phyloP scores from a whole-genome alignment of 805 yeast species.

The Myxozyma monticola region DNA sequence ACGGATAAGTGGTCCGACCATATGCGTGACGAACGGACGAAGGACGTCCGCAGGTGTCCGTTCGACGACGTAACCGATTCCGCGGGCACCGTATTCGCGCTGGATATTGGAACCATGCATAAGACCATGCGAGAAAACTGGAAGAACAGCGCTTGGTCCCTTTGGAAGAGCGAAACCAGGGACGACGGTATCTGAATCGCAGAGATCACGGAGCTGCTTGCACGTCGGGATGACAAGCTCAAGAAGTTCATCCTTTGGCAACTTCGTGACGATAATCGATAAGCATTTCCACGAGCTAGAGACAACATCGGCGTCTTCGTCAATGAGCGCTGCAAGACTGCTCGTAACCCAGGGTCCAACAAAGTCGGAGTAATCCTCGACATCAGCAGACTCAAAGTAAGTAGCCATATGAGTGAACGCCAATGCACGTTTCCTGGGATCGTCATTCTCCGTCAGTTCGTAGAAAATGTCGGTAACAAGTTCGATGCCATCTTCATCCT shows the following conservation, averaged over 20 bases:
- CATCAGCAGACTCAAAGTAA: conserved; percentile 63
- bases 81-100: conserved; percentile 83
- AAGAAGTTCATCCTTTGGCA: conserved; percentile 75
- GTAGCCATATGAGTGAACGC: conserved; percentile 65
- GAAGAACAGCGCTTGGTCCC: conserved; percentile 85
- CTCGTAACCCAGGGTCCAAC: conserved; percentile 72
- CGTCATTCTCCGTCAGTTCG: conserved; percentile 74
- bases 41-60: conserved; percentile 72
- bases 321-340: conserved; percentile 72
- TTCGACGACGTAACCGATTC: conserved; percentile 81
- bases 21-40: conserved; percentile 84
- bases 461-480: conserved; percentile 80
- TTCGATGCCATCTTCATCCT: conserved; percentile 76
- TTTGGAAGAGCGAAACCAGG: conserved; percentile 69
- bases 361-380: conserved; percentile 68
- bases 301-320: conserved; percentile 61
- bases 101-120: conserved; percentile 88
- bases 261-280: conserved; percentile 63
- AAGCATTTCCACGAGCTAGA: conserved; percentile 65
- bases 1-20: conserved; percentile 97
- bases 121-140: conserved; percentile 89
- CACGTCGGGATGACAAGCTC: conserved; percentile 76
- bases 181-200: conserved; percentile 62
- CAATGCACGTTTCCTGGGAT: conserved; percentile 59
- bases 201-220: conserved; percentile 66